Conservation (phyloP, 192 early-diverging fungal genomes). For the Fimicolochytrium jonesii region DNA sequence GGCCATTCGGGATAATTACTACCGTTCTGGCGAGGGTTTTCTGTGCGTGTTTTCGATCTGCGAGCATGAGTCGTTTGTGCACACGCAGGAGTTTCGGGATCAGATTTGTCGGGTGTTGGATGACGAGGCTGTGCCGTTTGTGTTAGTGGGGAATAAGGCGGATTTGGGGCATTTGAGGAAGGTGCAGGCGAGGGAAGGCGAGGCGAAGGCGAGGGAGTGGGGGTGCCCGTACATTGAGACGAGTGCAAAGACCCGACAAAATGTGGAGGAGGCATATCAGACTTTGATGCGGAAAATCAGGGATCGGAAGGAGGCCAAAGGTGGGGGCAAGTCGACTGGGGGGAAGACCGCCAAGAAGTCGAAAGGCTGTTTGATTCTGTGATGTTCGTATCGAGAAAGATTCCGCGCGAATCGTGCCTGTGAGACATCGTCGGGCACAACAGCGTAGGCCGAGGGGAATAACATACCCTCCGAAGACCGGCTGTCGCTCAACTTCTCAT, state of each 20-base stretch:
- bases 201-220: slow-evolving; percentile 75
- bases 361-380: slow-evolving; percentile 32
- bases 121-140: slow-evolving; percentile 77
- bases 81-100: slow-evolving; percentile 79
- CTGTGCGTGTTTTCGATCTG: slow-evolving; percentile 79
- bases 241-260: slow-evolving; percentile 83
- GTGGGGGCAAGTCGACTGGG: slow-evolving; percentile 20
- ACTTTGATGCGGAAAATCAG: slow-evolving; percentile 73
- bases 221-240: slow-evolving; percentile 85
- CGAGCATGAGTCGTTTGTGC: slow-evolving; percentile 73
- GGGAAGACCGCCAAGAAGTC: slow-evolving; percentile 30
- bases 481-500: too few species aligned
- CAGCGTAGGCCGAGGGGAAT: too few species aligned
- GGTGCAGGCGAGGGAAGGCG: slow-evolving; percentile 71
- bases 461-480: too few species aligned
- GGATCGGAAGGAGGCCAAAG: slow-evolving; percentile 59
- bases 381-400: too few species aligned
- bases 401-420: too few species aligned
- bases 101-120: slow-evolving; percentile 82
- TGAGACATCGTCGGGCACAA: too few species aligned
- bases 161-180: slow-evolving; percentile 74
- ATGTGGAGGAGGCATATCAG: slow-evolving; percentile 75
- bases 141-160: slow-evolving; percentile 83
- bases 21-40: slow-evolving; percentile 80
- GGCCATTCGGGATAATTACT: slow-evolving; percentile 84